Evolutionary conservation across 2,329 filamentous ascomycete species (phyloP).

Genomic region (Gaeumannomyces tritici): DNA sequence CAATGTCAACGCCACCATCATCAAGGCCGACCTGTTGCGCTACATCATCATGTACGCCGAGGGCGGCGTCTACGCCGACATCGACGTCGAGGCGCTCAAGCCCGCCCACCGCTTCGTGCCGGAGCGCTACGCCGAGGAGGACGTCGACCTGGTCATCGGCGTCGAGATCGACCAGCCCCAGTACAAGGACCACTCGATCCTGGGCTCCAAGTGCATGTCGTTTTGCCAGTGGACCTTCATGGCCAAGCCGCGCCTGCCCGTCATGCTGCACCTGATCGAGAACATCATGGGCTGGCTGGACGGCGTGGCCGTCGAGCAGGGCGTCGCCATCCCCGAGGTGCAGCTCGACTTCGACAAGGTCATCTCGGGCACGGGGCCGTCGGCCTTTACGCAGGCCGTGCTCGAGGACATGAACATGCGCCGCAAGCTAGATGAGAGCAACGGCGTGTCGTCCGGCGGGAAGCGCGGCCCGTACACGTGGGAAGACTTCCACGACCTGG

Average conservation of each 20-base stretch:
- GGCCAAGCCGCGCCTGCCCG: slow-evolving; percentile 54
- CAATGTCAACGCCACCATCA: slow-evolving; percentile 51
- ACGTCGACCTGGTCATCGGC: slow-evolving; percentile 62
- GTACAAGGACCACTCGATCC: slow-evolving; percentile 52
- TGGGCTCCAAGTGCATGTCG: slow-evolving; percentile 58
- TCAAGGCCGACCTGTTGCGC: slow-evolving; percentile 56
- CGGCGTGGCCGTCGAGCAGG: slow-evolving; percentile 47
- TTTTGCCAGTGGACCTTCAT: slow-evolving; percentile 73
- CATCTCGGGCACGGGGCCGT: slow-evolving; percentile 63
- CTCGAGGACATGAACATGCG: slow-evolving; percentile 49
- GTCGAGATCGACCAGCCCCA: slow-evolving; percentile 63
- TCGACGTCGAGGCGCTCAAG: slow-evolving; percentile 31
- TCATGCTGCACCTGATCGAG: slow-evolving; percentile 60
- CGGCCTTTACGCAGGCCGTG: slow-evolving; percentile 58
- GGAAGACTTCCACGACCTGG: slow-evolving; percentile 55
- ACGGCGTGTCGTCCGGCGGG: background rate
- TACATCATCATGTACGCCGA: slow-evolving; percentile 61
- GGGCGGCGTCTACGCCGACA: slow-evolving; percentile 41
- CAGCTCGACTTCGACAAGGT: slow-evolving; percentile 62
- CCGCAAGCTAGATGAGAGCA: background rate
- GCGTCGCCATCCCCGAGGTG: slow-evolving; percentile 49
- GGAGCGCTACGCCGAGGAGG: slow-evolving; percentile 49
- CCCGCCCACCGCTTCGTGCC: slow-evolving; percentile 45
- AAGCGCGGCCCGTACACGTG: slow-evolving; percentile 39
- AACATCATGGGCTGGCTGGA: slow-evolving; percentile 59